Evolutionary conservation across 108 stramenopile species (phyloP).

Genomic region (Nitzschia putrida): DNA sequence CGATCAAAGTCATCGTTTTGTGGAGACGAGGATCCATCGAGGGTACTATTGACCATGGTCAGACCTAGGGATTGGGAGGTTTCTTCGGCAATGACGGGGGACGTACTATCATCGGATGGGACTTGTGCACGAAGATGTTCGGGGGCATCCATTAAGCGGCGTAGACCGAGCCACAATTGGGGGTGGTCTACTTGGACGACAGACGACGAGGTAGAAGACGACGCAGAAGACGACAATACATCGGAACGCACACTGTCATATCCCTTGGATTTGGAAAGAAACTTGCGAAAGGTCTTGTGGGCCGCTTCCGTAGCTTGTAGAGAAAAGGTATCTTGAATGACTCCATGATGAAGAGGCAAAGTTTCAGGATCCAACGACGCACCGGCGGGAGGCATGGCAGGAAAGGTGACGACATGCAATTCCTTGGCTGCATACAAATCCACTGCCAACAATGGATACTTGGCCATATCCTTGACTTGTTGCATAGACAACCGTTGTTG

Average conservation of each 20-base stretch:
- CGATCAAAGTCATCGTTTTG: slow-evolving; percentile 78
- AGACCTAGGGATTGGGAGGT: slow-evolving; percentile 41
- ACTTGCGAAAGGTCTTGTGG: slow-evolving; percentile 77
- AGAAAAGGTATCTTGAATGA: slow-evolving; percentile 41
- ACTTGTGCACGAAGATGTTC: slow-evolving; percentile 36
- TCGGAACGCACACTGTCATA: slow-evolving; percentile 48
- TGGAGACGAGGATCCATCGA: slow-evolving; percentile 57
- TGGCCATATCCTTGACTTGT: slow-evolving; percentile 50
- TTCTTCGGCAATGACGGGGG: slow-evolving; percentile 53
- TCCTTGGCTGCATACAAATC: slow-evolving; percentile 70
- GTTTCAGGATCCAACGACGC: not conserved
- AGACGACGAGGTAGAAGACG: not conserved
- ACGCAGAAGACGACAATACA: too few relatives aligned
- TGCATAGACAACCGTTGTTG: slow-evolving; percentile 51
- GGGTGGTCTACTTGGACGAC: slow-evolving; percentile 53
- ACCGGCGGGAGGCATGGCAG: slow-evolving; percentile 58
- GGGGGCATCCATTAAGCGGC: slow-evolving; percentile 55
- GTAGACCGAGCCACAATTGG: slow-evolving; percentile 65
- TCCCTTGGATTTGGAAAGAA: slow-evolving; percentile 60
- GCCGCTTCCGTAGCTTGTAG: slow-evolving; percentile 50
- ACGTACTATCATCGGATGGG: slow-evolving; percentile 24
- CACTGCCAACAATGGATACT: slow-evolving; percentile 69
- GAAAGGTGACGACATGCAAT: slow-evolving; percentile 61
- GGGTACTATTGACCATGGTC: slow-evolving; percentile 60
- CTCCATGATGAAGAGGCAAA: slow-evolving; percentile 44